These are phyloP conservation scores for Fusarium nurragi DNA, from an alignment of 2,329 filamentous ascomycete species.

Conservation along the genomic window DNA sequence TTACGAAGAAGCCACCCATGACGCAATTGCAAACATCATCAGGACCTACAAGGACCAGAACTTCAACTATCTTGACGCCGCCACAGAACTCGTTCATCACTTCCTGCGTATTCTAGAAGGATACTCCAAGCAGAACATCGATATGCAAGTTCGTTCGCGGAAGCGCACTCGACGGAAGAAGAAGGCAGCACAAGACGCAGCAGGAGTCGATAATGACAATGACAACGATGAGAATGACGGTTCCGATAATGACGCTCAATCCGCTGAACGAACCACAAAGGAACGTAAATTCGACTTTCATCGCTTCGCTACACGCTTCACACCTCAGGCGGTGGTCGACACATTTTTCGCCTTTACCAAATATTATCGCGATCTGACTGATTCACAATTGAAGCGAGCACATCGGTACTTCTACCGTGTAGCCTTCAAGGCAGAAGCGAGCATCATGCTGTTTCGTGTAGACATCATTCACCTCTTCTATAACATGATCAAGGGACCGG, in stretches of 20 bases:
- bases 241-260: constrained; percentile 74
- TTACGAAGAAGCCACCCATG: constrained; percentile 95
- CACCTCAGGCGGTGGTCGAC: constrained; percentile 85
- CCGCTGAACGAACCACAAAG: constrained; percentile 74
- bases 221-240: constrained; percentile 73
- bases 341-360: constrained; percentile 84
- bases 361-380: constrained; percentile 82
- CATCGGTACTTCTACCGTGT: constrained; percentile 95
- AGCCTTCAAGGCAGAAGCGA: constrained; percentile 93
- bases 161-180: constrained; percentile 78
- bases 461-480: constrained; percentile 91
- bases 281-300: constrained; percentile 96
- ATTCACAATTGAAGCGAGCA: constrained; percentile 85
- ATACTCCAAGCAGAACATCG: constrained; percentile 93
- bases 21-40: constrained; percentile 81
- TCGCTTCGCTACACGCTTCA: constrained; percentile 82
- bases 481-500: constrained; percentile 89
- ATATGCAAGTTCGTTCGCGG: constrained; percentile 90
- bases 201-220: constrained; percentile 57
- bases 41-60: constrained; percentile 92
- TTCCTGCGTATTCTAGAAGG: constrained; percentile 91
- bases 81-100: constrained; percentile 89
- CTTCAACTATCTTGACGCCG: constrained; percentile 91
- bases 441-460: constrained; percentile 86
- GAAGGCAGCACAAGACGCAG: constrained; percentile 62